These are phyloP conservation scores for Thraustochytrium striatum DNA, from an alignment of 352 stramenopile species.

Conservation along the genomic window DNA sequence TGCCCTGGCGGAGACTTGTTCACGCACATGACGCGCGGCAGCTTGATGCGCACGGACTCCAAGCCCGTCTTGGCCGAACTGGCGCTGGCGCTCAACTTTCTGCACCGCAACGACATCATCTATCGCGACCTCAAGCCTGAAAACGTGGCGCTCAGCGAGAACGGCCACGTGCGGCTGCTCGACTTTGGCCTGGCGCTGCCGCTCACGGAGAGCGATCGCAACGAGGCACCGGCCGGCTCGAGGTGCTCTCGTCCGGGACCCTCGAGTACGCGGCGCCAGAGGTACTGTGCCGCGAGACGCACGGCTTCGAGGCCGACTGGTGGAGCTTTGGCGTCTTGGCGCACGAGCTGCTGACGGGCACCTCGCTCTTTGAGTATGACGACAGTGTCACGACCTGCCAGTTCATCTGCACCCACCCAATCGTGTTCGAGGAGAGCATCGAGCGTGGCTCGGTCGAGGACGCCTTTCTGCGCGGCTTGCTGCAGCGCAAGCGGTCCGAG, in stretches of 20 bases:
- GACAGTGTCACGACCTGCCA: no score
- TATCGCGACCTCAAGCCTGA: constrained; percentile 37
- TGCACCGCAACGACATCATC: not conserved
- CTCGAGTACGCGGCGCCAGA: constrained; percentile 3
- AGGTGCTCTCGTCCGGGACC: not conserved
- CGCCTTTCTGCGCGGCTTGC: no score
- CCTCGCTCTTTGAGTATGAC: no score
- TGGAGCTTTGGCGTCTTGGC: constrained; percentile 17
- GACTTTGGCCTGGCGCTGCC: constrained; percentile 28
- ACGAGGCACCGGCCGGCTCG: not conserved
- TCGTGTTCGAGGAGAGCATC: no score
- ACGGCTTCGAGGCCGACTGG: constrained; percentile 25
- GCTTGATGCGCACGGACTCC: not conserved
- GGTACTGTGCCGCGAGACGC: not conserved
- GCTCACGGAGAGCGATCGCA: not conserved
- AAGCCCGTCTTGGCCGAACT: constrained; percentile 8
- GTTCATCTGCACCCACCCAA: no score
- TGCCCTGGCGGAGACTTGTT: constrained; percentile 35
- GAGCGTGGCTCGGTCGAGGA: no score
- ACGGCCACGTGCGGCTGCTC: not conserved
- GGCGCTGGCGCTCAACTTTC: not conserved
- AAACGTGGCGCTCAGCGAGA: constrained; percentile 2
- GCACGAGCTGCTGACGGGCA: constrained; percentile 6
- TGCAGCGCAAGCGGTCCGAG: no score
- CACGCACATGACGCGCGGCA: not conserved